phyloP scores from a whole-genome alignment of 2,329 filamentous ascomycete genomes.

The Pleurostoma richardsiae region DNA sequence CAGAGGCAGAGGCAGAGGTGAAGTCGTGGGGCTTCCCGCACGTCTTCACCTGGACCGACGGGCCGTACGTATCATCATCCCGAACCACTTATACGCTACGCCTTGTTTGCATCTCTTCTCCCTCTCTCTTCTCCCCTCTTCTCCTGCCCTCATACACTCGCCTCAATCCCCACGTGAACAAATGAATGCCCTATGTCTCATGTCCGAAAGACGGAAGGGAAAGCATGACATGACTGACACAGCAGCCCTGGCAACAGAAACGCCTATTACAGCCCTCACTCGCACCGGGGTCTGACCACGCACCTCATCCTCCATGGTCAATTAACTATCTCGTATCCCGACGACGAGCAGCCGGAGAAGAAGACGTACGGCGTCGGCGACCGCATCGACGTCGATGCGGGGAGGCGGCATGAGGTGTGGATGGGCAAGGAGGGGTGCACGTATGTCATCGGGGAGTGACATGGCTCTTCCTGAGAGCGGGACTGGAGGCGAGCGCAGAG shows the following conservation, averaged over 20 bases:
- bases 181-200: no score
- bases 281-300: conserved; percentile 59
- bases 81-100: no score
- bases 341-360: conserved; percentile 49
- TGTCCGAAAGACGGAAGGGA: not conserved
- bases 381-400: conserved; percentile 61
- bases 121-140: not conserved
- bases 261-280: conserved; percentile 63
- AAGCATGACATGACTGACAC: conserved; percentile 10
- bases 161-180: no score
- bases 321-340: conserved; percentile 62
- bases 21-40: conserved; percentile 63
- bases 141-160: not conserved
- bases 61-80: conserved; percentile 46
- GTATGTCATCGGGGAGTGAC: conserved; percentile 58
- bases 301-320: conserved; percentile 63
- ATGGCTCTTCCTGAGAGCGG: conserved; percentile 3
- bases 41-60: conserved; percentile 70
- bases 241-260: conserved; percentile 40
- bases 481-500: no score
- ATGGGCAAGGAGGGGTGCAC: conserved; percentile 62
- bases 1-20: conserved; percentile 55
- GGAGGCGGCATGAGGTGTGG: conserved; percentile 64
- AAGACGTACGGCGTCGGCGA: conserved; percentile 55
- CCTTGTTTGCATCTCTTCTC: not conserved